Conservation (phyloP, 176 grass and related monocot species). For the Triticum aestivum region DNA sequence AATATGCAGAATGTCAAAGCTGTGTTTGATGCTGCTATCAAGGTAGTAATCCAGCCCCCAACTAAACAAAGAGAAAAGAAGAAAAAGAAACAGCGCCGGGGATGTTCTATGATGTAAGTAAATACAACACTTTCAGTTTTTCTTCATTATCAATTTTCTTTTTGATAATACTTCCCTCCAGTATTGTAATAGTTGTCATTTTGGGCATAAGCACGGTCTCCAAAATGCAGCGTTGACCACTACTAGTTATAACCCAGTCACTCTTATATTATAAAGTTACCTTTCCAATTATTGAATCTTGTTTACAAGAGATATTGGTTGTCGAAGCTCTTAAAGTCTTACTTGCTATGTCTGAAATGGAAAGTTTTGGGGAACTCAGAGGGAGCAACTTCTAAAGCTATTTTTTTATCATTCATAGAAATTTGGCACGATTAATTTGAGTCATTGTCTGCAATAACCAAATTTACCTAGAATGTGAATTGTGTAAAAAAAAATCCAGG, state of each 20-base stretch:
- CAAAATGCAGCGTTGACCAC: not conserved
- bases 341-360: not conserved
- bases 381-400: not conserved
- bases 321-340: not conserved
- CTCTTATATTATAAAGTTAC: not conserved
- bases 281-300: not conserved
- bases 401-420: not conserved
- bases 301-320: not conserved
- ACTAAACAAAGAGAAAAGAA: conserved; percentile 92
- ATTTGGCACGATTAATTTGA: not conserved
- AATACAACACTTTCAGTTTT: not conserved
- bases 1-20: conserved; percentile 92
- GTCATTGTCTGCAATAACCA: not conserved
- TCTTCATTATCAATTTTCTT: conserved; percentile 13
- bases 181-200: not conserved
- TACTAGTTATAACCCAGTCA: not conserved
- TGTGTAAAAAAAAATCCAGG: not conserved
- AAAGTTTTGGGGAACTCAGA: not conserved
- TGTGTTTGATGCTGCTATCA: conserved; percentile 99
- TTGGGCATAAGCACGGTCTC: not conserved
- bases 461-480: not conserved
- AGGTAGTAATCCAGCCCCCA: conserved; percentile 95
- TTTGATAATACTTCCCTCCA: not conserved
- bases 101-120: conserved; percentile 74
- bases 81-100: conserved; percentile 72